Evolutionary conservation across 2,329 filamentous ascomycete species (phyloP).

Genomic region (Bimuria novae-zelandiae): DNA sequence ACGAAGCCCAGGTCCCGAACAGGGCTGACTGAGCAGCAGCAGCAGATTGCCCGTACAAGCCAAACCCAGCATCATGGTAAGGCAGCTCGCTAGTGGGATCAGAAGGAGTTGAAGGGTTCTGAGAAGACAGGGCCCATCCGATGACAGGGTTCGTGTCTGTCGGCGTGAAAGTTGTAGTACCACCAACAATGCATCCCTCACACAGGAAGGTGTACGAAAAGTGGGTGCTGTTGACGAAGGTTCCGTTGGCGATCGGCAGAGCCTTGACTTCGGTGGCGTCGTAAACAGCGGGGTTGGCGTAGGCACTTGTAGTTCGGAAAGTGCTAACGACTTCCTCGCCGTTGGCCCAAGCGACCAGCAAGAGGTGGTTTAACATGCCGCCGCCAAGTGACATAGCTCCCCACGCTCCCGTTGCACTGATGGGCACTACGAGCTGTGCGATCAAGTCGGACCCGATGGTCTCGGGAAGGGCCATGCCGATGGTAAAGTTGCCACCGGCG

Average conservation of each 20-base stretch:
- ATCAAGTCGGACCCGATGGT: conserved; percentile 16
- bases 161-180: neutral
- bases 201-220: conserved; percentile 3
- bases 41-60: neutral
- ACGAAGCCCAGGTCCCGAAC: conserved; percentile 10
- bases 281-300: conserved; percentile 3
- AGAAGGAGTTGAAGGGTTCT: conserved; percentile 1
- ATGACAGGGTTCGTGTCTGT: neutral
- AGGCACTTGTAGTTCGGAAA: conserved; percentile 1
- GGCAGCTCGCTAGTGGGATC: conserved; percentile 1
- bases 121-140: conserved; percentile 2
- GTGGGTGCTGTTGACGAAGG: conserved; percentile 5
- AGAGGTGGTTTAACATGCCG: conserved; percentile 5
- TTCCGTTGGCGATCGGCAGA: conserved; percentile 3
- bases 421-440: conserved; percentile 18
- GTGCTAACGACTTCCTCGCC: conserved; percentile 3
- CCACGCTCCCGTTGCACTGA: neutral
- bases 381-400: conserved; percentile 4
- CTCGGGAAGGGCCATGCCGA: conserved; percentile 16
- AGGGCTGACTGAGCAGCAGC: conserved; percentile 1
- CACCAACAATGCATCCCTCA: conserved; percentile 4
- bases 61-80: conserved; percentile 5
- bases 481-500: conserved; percentile 9
- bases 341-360: conserved; percentile 4
- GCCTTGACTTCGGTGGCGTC: neutral